A percentile compares a stretch with the other conserved stretches of the same genome.
These are phyloP conservation scores for Hericium erinaceus DNA, from an alignment of 768 basidiomycete genomes.

Conservation along the genomic window DNA sequence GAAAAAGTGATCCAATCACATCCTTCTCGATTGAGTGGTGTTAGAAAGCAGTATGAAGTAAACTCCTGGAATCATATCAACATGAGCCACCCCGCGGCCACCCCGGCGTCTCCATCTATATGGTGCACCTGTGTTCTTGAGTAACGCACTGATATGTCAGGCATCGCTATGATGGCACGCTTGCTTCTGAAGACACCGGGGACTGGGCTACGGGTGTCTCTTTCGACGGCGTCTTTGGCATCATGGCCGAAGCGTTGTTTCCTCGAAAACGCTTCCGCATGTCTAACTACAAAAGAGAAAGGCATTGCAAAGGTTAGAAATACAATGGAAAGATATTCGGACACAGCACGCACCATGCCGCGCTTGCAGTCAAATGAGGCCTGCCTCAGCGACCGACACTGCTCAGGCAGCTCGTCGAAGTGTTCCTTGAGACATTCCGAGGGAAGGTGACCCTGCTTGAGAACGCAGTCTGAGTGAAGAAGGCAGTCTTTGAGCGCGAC, in stretches of 20 bases:
- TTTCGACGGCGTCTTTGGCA: too few species aligned
- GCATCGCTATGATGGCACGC: too few species aligned
- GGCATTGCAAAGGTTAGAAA: neutral
- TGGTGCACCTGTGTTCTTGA: too few species aligned
- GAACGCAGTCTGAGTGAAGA: slow-evolving; percentile 79
- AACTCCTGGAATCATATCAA: too few species aligned
- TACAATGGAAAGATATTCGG: neutral
- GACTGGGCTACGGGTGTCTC: too few species aligned
- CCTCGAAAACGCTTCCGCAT: slow-evolving; percentile 81
- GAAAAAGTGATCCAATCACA: too few species aligned
- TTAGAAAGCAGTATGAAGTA: too few species aligned
- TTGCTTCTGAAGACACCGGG: too few species aligned
- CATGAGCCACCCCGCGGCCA: too few species aligned
- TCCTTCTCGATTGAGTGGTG: too few species aligned
- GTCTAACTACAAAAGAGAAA: slow-evolving; percentile 43
- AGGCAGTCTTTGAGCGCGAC: slow-evolving; percentile 77
- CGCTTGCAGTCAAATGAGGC: slow-evolving; percentile 89
- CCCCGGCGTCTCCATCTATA: too few species aligned
- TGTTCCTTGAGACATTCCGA: slow-evolving; percentile 80
- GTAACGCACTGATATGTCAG: too few species aligned
- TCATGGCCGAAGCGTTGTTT: slow-evolving; percentile 34
- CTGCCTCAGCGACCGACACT: slow-evolving; percentile 69
- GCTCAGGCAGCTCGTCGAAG: slow-evolving; percentile 64
- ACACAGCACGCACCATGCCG: slow-evolving; percentile 55
- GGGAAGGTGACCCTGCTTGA: slow-evolving; percentile 68